Conservation (phyloP, 352 stramenopile species). For the Blastocystis sp. region DNA sequence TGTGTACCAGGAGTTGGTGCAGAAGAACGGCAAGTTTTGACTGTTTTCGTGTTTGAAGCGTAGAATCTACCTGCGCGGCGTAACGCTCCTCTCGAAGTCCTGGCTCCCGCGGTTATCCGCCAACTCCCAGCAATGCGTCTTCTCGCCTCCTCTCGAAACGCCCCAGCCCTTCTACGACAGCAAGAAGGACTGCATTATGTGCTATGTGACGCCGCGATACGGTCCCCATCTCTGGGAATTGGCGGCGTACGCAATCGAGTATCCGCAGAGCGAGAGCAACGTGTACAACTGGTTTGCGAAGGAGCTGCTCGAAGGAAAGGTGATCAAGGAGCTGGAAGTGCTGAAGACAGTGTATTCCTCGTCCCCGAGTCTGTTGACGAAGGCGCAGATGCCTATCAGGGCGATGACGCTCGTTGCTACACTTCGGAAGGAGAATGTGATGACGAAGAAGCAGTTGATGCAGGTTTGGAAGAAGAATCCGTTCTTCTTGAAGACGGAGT, state of each 20-base stretch:
- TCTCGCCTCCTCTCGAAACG: conserved; percentile 65
- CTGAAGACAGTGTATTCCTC: conserved; percentile 27
- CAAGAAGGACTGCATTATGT: conserved; percentile 72
- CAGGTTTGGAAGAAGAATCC: conserved; percentile 30
- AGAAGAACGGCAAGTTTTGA: conserved; percentile 53
- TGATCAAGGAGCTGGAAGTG: conserved; percentile 74
- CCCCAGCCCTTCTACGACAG: conserved; percentile 73
- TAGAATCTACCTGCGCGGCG: conserved; percentile 73
- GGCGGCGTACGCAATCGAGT: conserved; percentile 31
- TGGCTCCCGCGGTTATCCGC: conserved; percentile 74
- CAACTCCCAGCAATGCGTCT: conserved; percentile 71
- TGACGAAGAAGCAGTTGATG: neutral
- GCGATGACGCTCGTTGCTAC: conserved; percentile 21
- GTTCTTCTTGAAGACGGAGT: conserved; percentile 39
- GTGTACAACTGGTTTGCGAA: conserved; percentile 84
- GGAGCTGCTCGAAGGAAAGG: conserved; percentile 82
- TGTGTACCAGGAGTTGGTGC: conserved; percentile 74
- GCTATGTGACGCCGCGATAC: conserved; percentile 74
- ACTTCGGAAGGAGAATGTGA: conserved; percentile 15
- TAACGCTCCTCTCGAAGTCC: conserved; percentile 73
- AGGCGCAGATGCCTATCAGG: conserved; percentile 38
- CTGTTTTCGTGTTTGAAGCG: neutral
- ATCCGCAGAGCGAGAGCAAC: conserved; percentile 74
- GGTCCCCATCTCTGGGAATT: conserved; percentile 74
- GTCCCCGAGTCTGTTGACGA: conserved; percentile 17